These are phyloP conservation scores for Blastobotrys malaysiensis DNA, from an alignment of 1,139 yeast genomes.

Conservation along the genomic window DNA sequence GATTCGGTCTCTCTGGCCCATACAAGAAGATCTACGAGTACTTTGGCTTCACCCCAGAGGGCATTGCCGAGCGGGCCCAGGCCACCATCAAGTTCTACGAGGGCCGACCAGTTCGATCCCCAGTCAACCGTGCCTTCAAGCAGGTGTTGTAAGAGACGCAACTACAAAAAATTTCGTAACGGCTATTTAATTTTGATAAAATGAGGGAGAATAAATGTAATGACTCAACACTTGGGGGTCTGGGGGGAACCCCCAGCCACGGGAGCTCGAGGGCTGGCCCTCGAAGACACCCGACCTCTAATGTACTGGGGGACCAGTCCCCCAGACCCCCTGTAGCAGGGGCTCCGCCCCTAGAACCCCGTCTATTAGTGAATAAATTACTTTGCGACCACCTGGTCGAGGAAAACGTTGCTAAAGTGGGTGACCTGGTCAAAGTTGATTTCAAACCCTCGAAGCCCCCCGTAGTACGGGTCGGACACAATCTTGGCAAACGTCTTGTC, in stretches of 20 bases:
- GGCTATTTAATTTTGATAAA: neutral
- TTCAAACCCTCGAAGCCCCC: conserved; percentile 79
- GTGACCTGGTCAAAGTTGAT: conserved; percentile 65
- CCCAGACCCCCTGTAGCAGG: too few species aligned
- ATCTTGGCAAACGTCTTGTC: conserved; percentile 46
- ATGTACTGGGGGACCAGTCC: too few species aligned
- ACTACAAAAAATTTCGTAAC: neutral
- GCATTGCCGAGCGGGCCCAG: conserved; percentile 80
- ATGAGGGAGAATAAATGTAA: neutral
- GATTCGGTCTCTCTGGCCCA: conserved; percentile 97
- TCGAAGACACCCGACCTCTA: too few species aligned
- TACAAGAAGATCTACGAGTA: conserved; percentile 74
- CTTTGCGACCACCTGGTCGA: neutral
- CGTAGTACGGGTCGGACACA: conserved; percentile 90
- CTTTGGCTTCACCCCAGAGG: conserved; percentile 92
- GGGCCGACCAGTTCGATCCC: conserved; percentile 61
- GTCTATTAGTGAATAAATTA: too few species aligned
- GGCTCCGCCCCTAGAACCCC: too few species aligned
- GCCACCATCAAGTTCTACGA: conserved; percentile 80
- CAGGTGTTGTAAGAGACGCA: conserved; percentile 10
- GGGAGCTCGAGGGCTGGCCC: too few species aligned
- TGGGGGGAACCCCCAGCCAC: too few species aligned
- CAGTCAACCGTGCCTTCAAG: conserved; percentile 69
- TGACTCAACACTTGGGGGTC: too few species aligned
- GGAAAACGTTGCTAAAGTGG: conserved; percentile 43